Evolutionary conservation across 768 basidiomycete genomes (phyloP).

Genomic region (Russula lepida): DNA sequence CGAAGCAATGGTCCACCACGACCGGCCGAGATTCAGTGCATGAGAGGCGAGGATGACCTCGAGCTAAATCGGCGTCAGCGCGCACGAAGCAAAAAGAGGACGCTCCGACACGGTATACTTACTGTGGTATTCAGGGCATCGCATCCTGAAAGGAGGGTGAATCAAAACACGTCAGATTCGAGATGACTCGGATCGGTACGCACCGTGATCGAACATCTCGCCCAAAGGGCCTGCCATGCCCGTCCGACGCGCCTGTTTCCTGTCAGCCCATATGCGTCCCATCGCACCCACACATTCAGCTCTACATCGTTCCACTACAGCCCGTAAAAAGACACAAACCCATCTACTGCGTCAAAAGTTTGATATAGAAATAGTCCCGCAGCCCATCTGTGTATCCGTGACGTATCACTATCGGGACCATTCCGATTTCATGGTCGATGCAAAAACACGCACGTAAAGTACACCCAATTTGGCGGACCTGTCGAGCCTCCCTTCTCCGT

Average conservation of each 20-base stretch:
- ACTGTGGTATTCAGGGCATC: slow-evolving; percentile 96
- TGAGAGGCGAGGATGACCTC: slow-evolving; percentile 76
- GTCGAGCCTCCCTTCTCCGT: slow-evolving; percentile 53
- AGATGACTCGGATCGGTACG: slow-evolving; percentile 20
- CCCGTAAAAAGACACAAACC: slow-evolving; percentile 36
- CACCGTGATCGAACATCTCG: slow-evolving; percentile 97
- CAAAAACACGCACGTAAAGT: slow-evolving; percentile 60
- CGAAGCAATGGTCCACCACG: slow-evolving; percentile 95
- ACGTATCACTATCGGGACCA: not conserved
- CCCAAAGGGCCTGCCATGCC: slow-evolving; percentile 98
- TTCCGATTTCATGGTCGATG: not conserved
- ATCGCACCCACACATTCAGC: not conserved
- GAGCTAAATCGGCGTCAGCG: slow-evolving; percentile 41
- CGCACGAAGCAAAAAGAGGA: no score
- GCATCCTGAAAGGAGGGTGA: slow-evolving; percentile 44
- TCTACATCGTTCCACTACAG: not conserved
- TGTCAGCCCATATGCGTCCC: slow-evolving; percentile 27
- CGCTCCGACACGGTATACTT: not conserved
- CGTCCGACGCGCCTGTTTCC: slow-evolving; percentile 91
- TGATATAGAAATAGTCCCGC: slow-evolving; percentile 88
- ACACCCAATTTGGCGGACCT: slow-evolving; percentile 78
- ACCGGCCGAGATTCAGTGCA: slow-evolving; percentile 85
- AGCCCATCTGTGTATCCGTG: slow-evolving; percentile 55
- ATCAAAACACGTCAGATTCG: not conserved
- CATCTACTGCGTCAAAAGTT: slow-evolving; percentile 81